Percentiles rank a stretch among this genome's conserved stretches.
These are phyloP conservation scores for Suhomyces terraborum DNA, from an alignment of 1,139 yeast genomes.

Conservation along the genomic window DNA sequence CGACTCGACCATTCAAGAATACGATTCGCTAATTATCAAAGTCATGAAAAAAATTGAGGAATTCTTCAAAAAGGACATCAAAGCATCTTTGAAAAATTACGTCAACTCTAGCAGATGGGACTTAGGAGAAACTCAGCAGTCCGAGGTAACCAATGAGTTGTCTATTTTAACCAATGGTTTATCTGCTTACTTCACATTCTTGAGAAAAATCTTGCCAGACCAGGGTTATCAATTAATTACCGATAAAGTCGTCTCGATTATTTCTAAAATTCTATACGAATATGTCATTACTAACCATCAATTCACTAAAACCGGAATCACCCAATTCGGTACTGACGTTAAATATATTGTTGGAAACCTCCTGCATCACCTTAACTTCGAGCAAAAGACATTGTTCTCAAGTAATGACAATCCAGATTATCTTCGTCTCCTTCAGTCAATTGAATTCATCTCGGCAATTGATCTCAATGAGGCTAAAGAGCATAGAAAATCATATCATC, in stretches of 20 bases:
- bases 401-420: constrained; percentile 34
- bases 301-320: constrained; percentile 58
- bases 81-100: constrained; percentile 52
- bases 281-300: constrained; percentile 64
- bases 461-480: constrained; percentile 25
- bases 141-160: constrained; percentile 38
- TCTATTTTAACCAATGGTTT: constrained; percentile 35
- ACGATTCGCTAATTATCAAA: constrained; percentile 39
- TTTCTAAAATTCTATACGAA: constrained; percentile 56
- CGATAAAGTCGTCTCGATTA: constrained; percentile 43
- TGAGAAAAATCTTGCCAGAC: constrained; percentile 32
- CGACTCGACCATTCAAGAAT: constrained; percentile 53
- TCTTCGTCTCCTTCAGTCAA: constrained; percentile 36
- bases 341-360: constrained; percentile 45
- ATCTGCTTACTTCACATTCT: constrained; percentile 38
- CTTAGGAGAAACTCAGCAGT: constrained; percentile 21
- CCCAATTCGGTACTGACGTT: constrained; percentile 59
- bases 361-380: constrained; percentile 24
- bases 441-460: constrained; percentile 41
- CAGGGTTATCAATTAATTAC: constrained; percentile 33
- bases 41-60: constrained; percentile 42
- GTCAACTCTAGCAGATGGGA: constrained; percentile 48
- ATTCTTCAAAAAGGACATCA: constrained; percentile 54
- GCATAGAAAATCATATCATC: neutral
- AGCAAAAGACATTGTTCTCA: constrained; percentile 18